Base-by-base conservation (phyloP, 1,139 yeast genomes). In the Blastobotrys arbuscula region DNA sequence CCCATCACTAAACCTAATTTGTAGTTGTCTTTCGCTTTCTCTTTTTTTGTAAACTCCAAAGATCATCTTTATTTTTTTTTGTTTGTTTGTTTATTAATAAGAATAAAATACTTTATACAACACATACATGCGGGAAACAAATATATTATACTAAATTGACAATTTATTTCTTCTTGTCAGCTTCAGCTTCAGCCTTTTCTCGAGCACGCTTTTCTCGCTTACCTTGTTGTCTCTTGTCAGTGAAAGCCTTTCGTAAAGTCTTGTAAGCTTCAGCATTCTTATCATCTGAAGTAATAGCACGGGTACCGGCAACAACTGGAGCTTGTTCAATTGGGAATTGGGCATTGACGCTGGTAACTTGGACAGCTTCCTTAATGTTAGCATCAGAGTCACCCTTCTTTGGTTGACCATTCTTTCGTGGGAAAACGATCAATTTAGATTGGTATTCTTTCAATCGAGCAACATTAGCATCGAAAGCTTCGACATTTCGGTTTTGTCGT, bases 161-260 rank as follows among this genome's bases (percentile, higher is more conserved):
- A 28, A 48, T 64, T 80, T 84, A 85, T 82, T 88, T 88, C 88
- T 88, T 88, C 90, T 89, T 89, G 70, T 88, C 96, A 78, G 95
- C 96, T 80, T 90, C 97, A 74, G 97, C 97, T 78, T 87, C 97
- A 75, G 97, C 97, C 80, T 81, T 81, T 65, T 89, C 97, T 72
- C 75, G 82, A 68, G 95, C 95, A 79, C 96, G 86, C 95, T 90
- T 90, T 72, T 84, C 97, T 79, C 95, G 88, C 77, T 81, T 77
- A 80, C 98, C 98, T 74, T 75, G 79, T 86, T 79, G 84, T 76
- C 79, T 88, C 83, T 92, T 88, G 69, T 86, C 88, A 65, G 92
- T 82, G 81, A 92, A 87, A 59, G 97, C 97, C 70, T 78, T 75
- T 79, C 97, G 87, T 73, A 92, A 85, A 69, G 97, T 89, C 76